A percentile compares a stretch with the other conserved stretches of the same genome.
These are phyloP conservation scores for Fonticula alba DNA, from an alignment of 78 protist genomes.

Conservation along the genomic window DNA sequence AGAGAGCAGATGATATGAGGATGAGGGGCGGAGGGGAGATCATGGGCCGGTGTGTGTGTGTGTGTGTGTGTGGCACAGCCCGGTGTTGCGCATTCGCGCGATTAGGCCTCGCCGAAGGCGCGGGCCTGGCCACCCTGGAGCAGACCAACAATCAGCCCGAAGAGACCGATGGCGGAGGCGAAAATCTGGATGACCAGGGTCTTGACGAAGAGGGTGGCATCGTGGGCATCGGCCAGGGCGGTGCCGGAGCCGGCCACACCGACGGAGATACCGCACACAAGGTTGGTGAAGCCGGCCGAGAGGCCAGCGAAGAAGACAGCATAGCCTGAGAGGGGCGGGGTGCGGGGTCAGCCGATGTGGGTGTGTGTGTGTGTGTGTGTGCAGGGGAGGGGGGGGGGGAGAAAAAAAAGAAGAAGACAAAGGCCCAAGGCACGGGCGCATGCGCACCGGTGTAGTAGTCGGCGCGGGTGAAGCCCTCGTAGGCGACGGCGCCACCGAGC, in stretches of 20 bases:
- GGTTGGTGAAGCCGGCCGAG: constrained; percentile 65
- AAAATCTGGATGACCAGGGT: constrained; percentile 82
- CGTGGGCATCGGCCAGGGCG: constrained; percentile 93
- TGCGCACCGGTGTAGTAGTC: neutral
- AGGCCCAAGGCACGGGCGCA: too few relatives aligned
- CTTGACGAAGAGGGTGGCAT: constrained; percentile 78
- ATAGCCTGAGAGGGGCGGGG: constrained; percentile 12
- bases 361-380: neutral
- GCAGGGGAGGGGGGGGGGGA: constrained; percentile 1
- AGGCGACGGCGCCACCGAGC: neutral
- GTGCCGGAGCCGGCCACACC: constrained; percentile 59
- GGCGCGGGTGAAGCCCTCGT: neutral
- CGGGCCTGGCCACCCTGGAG: too few relatives aligned
- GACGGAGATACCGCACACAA: constrained; percentile 50
- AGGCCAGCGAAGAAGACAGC: constrained; percentile 63
- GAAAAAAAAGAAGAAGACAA: neutral
- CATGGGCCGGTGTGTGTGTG: too few relatives aligned
- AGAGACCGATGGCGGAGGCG: constrained; percentile 82
- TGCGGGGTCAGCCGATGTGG: neutral
- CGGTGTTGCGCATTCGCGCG: too few relatives aligned
- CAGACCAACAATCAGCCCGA: constrained; percentile 81
- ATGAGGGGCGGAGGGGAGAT: too few relatives aligned
- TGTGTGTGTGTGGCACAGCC: too few relatives aligned
- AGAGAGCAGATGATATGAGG: too few relatives aligned
- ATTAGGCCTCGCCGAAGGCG: too few relatives aligned